phyloP scores from a whole-genome alignment of 176 grass and related monocot species.

The Triticum urartu region DNA sequence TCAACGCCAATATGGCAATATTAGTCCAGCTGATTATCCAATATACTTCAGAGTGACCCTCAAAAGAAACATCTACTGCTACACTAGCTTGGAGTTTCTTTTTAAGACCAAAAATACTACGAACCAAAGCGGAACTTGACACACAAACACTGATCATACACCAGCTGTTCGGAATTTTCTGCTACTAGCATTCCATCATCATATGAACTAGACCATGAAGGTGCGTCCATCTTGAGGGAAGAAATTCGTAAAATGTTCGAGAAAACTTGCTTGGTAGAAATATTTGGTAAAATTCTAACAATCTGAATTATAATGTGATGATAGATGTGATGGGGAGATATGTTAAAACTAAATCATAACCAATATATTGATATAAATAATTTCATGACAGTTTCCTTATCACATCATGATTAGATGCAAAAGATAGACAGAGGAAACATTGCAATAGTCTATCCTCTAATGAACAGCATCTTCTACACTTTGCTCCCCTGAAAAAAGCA shows the following conservation, averaged over 20 bases:
- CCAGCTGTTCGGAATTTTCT: too few relatives aligned
- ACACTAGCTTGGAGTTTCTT: too few relatives aligned
- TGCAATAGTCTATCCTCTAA: neutral
- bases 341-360: neutral
- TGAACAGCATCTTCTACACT: neutral
- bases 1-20: too few relatives aligned
- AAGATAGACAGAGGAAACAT: neutral
- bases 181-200: too few relatives aligned
- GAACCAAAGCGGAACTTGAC: too few relatives aligned
- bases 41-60: too few relatives aligned
- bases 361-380: neutral
- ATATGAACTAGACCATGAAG: too few relatives aligned
- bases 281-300: neutral
- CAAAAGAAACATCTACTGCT: too few relatives aligned
- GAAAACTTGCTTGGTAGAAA: neutral
- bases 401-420: neutral
- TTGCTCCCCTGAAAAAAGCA: neutral
- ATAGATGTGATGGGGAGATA: neutral
- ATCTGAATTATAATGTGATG: neutral
- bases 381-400: neutral
- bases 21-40: too few relatives aligned
- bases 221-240: too few relatives aligned
- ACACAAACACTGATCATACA: too few relatives aligned
- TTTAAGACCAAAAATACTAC: too few relatives aligned
- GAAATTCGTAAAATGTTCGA: neutral